A percentile compares a stretch with the other conserved stretches of the same genome.
phyloP scores from a whole-genome alignment of 2,329 filamentous ascomycete genomes.

The Anisogramma anomala region DNA sequence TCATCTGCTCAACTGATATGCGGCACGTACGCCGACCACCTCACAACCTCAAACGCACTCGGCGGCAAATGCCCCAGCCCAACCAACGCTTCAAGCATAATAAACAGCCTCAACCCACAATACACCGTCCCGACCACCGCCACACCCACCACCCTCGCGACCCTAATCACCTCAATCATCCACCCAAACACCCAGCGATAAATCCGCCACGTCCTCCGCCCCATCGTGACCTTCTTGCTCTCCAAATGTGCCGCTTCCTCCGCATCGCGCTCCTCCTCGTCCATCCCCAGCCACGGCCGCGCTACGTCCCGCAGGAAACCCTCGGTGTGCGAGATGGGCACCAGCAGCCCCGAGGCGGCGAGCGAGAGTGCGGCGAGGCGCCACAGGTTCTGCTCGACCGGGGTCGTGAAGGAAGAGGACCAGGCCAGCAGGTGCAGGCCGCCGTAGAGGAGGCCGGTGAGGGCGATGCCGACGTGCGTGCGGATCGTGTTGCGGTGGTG shows the following conservation, averaged over 20 bases:
- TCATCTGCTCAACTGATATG: conserved; percentile 2
- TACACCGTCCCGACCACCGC: background rate
- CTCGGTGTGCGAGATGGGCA: conserved; percentile 6
- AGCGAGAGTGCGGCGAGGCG: conserved; percentile 1
- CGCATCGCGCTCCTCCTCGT: conserved; percentile 8
- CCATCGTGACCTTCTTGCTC: background rate
- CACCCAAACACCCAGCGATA: conserved; percentile 4
- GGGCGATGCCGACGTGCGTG: conserved; percentile 6
- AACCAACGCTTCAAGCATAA: conserved; percentile 5
- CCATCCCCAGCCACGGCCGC: conserved; percentile 7
- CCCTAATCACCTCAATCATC: conserved; percentile 8
- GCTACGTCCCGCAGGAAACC: background rate
- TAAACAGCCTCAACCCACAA: conserved; percentile 2
- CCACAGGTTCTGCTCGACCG: background rate
- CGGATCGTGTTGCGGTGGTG: background rate
- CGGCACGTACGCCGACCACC: conserved; percentile 11
- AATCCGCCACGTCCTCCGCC: background rate
- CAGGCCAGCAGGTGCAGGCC: conserved; percentile 9
- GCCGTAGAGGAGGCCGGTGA: conserved; percentile 6
- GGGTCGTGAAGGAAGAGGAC: conserved; percentile 4
- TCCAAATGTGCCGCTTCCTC: conserved; percentile 7
- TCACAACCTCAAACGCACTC: conserved; percentile 5
- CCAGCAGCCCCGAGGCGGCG: conserved; percentile 3
- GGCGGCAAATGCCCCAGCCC: conserved; percentile 2
- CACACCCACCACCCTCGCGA: conserved; percentile 1